Evolutionary conservation across 2,329 filamentous ascomycete genomes (phyloP), one percentile per base, ranked within the genome.

Genomic region (Emmonsia crescens): DNA sequence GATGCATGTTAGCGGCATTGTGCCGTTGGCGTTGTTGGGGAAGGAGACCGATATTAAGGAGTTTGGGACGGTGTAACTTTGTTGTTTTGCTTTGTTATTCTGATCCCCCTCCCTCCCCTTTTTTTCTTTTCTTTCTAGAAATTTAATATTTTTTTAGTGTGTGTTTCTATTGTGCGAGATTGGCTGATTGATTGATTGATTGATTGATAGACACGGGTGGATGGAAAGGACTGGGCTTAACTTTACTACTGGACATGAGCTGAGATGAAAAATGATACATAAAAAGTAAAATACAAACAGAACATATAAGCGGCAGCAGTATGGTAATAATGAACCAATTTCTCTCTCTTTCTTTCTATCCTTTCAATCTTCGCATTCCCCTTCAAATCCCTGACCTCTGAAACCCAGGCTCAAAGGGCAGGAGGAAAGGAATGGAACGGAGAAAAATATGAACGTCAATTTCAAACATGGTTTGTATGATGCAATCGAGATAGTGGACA

Each of bases 1-100:
- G 77, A 89, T 89, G 87, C 86, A 89, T 79, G 93, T 99, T 71
- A 93, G 88, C 59, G 94, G 94, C 76, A 97, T 97, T 73, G 93
- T 99, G 68, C 93, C 94, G 61, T 81, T 97, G 75, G 94, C 93
- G 55, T 87, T 97, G 57, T 75, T 78, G 69, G 72, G 84, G 78
- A 79, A 86, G 84, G 80, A 81, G 69, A 80, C 81, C 64, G 77
- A 80, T 67, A 72, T 87, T 71, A 83, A 83, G 76, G 84, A 87
- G 76, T 87, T 86, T 66, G 77, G 77, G 63, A 72, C 72, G 70
- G 54, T 5, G 54, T 27, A 27, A 19, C 14, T 42, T 16, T 42
- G 8, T 42, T 27, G 0, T 6, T 46, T 38, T 48, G 33, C 2
- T 59, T 27, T 40, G 16, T 31, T 48, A 10, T 51, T 16, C 6